Conservation (phyloP, 1,139 yeast species). For the Kodamaea alishanica region DNA sequence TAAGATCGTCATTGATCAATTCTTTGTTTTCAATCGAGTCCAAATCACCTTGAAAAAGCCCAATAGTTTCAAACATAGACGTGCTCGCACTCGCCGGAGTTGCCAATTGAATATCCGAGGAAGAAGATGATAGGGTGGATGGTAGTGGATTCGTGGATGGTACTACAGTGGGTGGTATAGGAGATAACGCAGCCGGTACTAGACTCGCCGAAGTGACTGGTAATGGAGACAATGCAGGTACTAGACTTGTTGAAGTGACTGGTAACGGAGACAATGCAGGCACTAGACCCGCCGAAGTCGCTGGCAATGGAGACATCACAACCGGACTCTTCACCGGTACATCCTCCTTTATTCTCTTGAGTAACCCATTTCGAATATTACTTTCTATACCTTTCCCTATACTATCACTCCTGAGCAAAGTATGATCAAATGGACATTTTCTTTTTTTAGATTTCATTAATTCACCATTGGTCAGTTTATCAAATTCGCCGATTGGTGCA, state of each 20-base stretch:
- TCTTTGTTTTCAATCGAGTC: too few species aligned
- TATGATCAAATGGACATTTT: constrained; percentile 36
- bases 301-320: not conserved
- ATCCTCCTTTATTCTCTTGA: constrained; percentile 4
- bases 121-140: not conserved
- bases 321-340: not conserved
- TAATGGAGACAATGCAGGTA: too few species aligned
- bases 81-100: too few species aligned
- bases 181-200: too few species aligned
- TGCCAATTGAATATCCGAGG: not conserved
- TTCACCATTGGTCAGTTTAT: not conserved
- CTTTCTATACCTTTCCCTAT: constrained; percentile 25
- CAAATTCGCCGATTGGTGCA: constrained; percentile 17
- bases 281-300: too few species aligned
- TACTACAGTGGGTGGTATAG: too few species aligned
- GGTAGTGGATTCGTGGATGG: not conserved
- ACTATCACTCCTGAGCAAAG: constrained; percentile 15
- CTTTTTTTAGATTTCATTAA: constrained; percentile 12
- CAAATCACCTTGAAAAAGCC: too few species aligned
- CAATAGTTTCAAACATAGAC: too few species aligned
- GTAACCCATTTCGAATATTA: constrained; percentile 20
- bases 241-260: too few species aligned
- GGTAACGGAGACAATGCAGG: too few species aligned
- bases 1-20: constrained; percentile 6
- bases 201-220: too few species aligned